Evolutionary conservation across 306 rosid species (phyloP).

Genomic region (Datisca glomerata): DNA sequence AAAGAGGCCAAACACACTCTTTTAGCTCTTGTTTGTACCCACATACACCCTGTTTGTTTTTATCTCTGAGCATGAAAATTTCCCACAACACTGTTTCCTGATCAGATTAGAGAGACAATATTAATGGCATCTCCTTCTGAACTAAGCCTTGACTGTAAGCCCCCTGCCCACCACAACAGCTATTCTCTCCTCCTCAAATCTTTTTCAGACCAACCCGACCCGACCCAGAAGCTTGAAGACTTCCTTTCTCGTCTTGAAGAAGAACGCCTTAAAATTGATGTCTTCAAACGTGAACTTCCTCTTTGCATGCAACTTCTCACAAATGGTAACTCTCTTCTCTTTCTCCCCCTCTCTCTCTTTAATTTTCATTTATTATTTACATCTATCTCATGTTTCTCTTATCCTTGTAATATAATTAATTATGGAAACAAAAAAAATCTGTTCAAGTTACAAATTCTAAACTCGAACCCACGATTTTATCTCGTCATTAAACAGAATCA

Average conservation of each 20-base stretch:
- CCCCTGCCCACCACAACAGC: too few relatives aligned
- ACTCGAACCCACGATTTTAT: too few relatives aligned
- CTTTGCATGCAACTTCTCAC: conserved; percentile 99
- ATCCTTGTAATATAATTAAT: too few relatives aligned
- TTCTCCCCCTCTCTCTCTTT: too few relatives aligned
- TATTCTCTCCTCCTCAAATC: conserved; percentile 77
- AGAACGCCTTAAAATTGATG: conserved; percentile 93
- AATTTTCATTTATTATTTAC: too few relatives aligned
- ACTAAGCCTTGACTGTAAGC: conserved; percentile 74
- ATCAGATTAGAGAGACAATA: not conserved
- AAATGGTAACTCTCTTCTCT: conserved; percentile 35
- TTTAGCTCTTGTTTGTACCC: conserved; percentile 59
- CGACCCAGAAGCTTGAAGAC: conserved; percentile 61
- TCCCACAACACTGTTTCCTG: conserved; percentile 6
- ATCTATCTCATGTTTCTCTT: too few relatives aligned
- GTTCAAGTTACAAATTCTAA: too few relatives aligned
- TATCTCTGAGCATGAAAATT: conserved; percentile 32
- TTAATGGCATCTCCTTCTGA: conserved; percentile 86
- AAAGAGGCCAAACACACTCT: conserved; percentile 77
- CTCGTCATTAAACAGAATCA: too few relatives aligned
- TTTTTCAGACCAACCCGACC: conserved; percentile 43
- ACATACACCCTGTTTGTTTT: conserved; percentile 34
- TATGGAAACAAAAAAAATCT: too few relatives aligned
- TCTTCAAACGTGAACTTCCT: conserved; percentile 98
- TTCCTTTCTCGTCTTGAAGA: conserved; percentile 75